A percentile compares a stretch with the other conserved stretches of the same genome.
Conservation (phyloP, 1,284 basidiomycete genomes). For the Ganoderma lucidum region DNA sequence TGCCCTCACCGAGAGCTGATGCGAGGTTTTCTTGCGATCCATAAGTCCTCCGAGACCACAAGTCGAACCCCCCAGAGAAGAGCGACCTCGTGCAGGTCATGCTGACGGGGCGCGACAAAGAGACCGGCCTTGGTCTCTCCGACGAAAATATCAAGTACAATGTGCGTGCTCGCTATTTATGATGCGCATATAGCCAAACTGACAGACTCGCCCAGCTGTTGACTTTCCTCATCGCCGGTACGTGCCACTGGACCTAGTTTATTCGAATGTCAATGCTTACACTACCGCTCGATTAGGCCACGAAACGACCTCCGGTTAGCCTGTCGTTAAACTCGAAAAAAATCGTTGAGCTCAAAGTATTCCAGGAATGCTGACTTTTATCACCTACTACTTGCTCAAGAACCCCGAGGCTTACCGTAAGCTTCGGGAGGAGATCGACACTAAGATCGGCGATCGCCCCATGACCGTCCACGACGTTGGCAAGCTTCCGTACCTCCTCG, state of each 20-base stretch:
- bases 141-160: conserved; percentile 55
- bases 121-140: conserved; percentile 49
- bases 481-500: conserved; percentile 53
- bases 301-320: conserved; percentile 52
- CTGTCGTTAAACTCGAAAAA: not conserved
- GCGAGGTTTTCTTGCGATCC: not conserved
- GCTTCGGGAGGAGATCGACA: conserved; percentile 55
- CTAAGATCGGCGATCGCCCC: conserved; percentile 48
- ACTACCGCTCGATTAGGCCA: conserved; percentile 41
- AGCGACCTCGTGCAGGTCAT: conserved; percentile 54
- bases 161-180: conserved; percentile 35
- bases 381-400: conserved; percentile 54
- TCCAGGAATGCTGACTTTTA: conserved; percentile 48
- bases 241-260: not conserved
- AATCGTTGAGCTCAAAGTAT: not conserved
- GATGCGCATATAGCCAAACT: not conserved
- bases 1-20: not conserved
- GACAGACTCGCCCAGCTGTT: conserved; percentile 43
- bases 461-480: conserved; percentile 48
- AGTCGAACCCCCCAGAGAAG: conserved; percentile 44
- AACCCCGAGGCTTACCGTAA: conserved; percentile 52
- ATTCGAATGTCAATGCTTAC: not conserved
- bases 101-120: conserved; percentile 52
- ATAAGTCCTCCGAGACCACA: conserved; percentile 48
- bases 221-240: conserved; percentile 60